A percentile compares a stretch with the other conserved stretches of the same genome.
phyloP scores from a whole-genome alignment of 2,329 filamentous ascomycete genomes.

The Cryphonectria naterciae region DNA sequence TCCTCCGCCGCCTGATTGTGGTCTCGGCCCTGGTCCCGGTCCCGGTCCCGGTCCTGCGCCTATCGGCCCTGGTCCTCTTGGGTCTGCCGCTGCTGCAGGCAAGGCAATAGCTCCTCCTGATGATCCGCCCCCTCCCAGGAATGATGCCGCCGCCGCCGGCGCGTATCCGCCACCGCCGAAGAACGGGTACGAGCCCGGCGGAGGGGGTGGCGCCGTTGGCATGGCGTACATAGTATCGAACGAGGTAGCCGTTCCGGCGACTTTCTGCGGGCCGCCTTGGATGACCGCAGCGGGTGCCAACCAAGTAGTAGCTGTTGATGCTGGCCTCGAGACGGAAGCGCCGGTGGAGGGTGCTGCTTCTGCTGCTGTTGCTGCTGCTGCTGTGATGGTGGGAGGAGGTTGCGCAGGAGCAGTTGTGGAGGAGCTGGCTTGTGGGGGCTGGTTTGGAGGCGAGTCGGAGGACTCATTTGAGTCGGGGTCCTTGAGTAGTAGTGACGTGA shows the following conservation, averaged over 20 bases:
- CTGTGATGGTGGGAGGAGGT: constrained; percentile 23
- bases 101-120: constrained; percentile 15
- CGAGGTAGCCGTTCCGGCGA: constrained; percentile 24
- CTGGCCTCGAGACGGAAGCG: constrained; percentile 23
- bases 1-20: constrained; percentile 33
- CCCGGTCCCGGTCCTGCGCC: constrained; percentile 22
- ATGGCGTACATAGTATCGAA: constrained; percentile 27
- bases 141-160: constrained; percentile 10
- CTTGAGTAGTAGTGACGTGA: constrained; percentile 86
- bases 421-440: constrained; percentile 38
- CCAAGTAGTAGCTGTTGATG: constrained; percentile 18
- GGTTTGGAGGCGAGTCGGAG: constrained; percentile 51
- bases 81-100: constrained; percentile 34
- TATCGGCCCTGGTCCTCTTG: constrained; percentile 15
- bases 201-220: constrained; percentile 22
- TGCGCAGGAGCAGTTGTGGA: constrained; percentile 41
- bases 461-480: constrained; percentile 74
- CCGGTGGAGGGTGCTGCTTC: constrained; percentile 27
- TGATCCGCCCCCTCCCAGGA: constrained; percentile 31
- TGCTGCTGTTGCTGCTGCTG: constrained; percentile 1
- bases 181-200: constrained; percentile 25
- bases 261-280: constrained; percentile 24
- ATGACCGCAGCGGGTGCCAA: constrained; percentile 27
- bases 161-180: constrained; percentile 28
- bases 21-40: constrained; percentile 18